Conservation (phyloP, 2,329 filamentous ascomycete genomes). For the Dothiorella sarmentorum region DNA sequence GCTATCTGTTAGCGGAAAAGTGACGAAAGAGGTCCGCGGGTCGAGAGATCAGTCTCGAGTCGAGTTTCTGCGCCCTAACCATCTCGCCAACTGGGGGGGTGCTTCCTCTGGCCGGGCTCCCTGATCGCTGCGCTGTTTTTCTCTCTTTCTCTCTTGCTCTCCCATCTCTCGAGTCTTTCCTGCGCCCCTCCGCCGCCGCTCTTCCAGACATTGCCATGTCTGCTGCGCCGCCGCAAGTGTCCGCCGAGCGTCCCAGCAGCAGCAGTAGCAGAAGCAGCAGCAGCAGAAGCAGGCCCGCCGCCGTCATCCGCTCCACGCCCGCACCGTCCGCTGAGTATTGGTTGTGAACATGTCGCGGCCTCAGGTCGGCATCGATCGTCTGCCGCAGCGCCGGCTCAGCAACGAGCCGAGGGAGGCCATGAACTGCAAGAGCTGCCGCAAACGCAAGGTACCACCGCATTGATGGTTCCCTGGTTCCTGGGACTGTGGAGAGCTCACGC, state of each 20-base stretch:
- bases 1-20: constrained; percentile 10
- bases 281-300: neutral
- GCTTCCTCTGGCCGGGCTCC: neutral
- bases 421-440: constrained; percentile 94
- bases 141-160: neutral
- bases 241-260: constrained; percentile 10
- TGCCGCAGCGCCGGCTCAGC: constrained; percentile 66
- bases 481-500: constrained; percentile 1
- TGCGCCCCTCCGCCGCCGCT: neutral
- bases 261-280: neutral
- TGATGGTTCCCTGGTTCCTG: constrained; percentile 13
- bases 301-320: neutral
- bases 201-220: constrained; percentile 8
- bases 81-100: neutral
- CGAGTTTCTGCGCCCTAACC: neutral
- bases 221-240: neutral
- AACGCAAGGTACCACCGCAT: constrained; percentile 67
- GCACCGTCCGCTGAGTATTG: neutral
- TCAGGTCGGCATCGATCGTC: constrained; percentile 75
- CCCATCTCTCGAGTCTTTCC: neutral
- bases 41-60: too few relatives aligned
- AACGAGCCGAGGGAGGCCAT: constrained; percentile 83
- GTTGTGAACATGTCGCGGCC: constrained; percentile 53
- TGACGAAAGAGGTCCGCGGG: constrained; percentile 1
- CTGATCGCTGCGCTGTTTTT: neutral